Base-by-base conservation (phyloP, 768 basidiomycete species). In the Favolaschia claudopus region DNA sequence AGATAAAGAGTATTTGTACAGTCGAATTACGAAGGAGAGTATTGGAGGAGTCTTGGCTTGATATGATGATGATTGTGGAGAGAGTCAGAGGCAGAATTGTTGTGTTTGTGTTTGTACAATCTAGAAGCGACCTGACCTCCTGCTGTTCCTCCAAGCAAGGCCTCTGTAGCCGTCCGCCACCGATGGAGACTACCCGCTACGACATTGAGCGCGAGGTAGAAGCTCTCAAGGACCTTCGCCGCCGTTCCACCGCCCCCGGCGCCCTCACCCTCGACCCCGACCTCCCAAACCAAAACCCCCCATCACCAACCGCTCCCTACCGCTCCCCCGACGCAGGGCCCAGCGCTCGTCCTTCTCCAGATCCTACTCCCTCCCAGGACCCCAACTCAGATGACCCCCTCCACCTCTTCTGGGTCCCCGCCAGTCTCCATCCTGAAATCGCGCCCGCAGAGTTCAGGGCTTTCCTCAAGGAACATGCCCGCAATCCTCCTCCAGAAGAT, bases 381-480 rank as follows among this genome's bases (percentile, higher is more conserved):
- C 77, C 72, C 43, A 76, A 74, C 69, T 72, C 82, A 34, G 88
- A 92, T 67, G 93, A 96, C 77, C 89, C 92, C 3, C 88, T 89
- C 68, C 91, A 94, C 74, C 86, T 98, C 63, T 99, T 99, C 82
- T 99, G 97, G 97, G 95, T 99, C 27, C 97, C 97, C 50, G 97
- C 97, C 15, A 86, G 90, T 56, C 81, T 98, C 32, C 97, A 99
- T 72, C 97, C 97, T 28, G 97, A 99, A 79, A 92, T 99, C 69
- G 96, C 96, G 0, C 97, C 97, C 22, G 91, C 88, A 43, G 95
- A 99, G 74, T 99, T 99, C 74, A 86, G 93, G 48, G 91, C 89
- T 12, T 98, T 99, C 72, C 86, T 99, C 66, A 92, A 95, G 73
- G 93, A 96, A 67, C 97, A 99, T 76, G 85, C 95, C 12, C 85